Percentiles rank a stretch among this genome's conserved stretches.
Conservation (phyloP, 768 basidiomycete genomes). For the Tubosaeta brunneosetosa region DNA sequence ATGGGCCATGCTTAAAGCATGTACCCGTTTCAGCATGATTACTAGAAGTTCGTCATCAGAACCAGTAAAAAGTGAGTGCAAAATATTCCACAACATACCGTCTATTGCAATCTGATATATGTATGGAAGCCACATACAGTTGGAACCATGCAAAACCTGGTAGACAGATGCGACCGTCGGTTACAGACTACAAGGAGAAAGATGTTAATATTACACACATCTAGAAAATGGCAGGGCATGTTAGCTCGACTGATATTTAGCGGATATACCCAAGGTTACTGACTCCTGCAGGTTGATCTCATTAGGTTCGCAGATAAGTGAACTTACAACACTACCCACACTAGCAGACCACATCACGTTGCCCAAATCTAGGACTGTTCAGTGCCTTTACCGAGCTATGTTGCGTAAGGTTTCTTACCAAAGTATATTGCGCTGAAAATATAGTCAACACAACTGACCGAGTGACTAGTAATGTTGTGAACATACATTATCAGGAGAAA, state of each 20-base stretch:
- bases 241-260: too few species aligned
- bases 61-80: too few species aligned
- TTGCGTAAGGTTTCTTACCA: constrained; percentile 5
- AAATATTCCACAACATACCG: constrained; percentile 3
- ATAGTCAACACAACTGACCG: background rate
- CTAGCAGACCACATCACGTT: background rate
- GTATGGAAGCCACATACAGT: constrained; percentile 8
- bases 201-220: too few species aligned
- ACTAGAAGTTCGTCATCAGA: constrained; percentile 4
- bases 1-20: constrained; percentile 6
- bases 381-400: background rate
- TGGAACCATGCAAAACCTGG: constrained; percentile 16
- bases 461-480: background rate
- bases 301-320: too few species aligned
- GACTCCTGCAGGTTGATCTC: too few species aligned
- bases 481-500: constrained; percentile 13
- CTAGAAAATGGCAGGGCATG: too few species aligned
- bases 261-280: too few species aligned
- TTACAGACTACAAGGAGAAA: too few species aligned
- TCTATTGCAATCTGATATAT: constrained; percentile 17
- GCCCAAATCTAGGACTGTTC: constrained; percentile 2
- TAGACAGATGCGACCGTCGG: too few species aligned
- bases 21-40: constrained; percentile 20
- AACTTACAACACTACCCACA: too few species aligned
- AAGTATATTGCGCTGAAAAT: constrained; percentile 4